Percentiles rank a stretch among this genome's conserved stretches.
Evolutionary conservation across 441 rosid species (phyloP).

Genomic region (Pelargonium hybrid): DNA sequence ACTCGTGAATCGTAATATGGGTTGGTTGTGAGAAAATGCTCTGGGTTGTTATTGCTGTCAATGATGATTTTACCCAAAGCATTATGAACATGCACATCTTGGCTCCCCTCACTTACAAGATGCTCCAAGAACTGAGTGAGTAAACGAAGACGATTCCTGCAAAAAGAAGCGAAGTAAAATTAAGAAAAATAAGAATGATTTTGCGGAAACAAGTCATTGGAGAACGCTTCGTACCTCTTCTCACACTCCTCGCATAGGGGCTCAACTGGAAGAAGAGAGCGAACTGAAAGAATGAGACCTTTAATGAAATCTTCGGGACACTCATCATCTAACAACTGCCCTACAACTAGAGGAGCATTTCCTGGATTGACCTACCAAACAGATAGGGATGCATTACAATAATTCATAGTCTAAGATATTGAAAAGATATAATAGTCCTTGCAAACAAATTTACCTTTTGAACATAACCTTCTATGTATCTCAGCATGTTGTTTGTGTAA

Average conservation of each 20-base stretch:
- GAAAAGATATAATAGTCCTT: neutral
- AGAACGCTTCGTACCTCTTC: constrained; percentile 48
- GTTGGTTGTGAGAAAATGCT: constrained; percentile 96
- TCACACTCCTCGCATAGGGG: constrained; percentile 98
- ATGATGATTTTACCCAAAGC: constrained; percentile 98
- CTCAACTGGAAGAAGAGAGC: constrained; percentile 97
- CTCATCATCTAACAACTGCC: constrained; percentile 88
- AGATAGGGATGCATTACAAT: neutral
- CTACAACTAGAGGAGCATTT: constrained; percentile 87
- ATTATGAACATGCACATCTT: constrained; percentile 98
- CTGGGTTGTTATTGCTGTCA: constrained; percentile 97
- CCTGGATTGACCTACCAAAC: constrained; percentile 67
- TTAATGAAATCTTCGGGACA: constrained; percentile 91
- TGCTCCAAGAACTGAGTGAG: constrained; percentile 99
- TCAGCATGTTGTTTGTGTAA: constrained; percentile 93
- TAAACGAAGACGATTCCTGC: constrained; percentile 95
- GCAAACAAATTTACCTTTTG: constrained; percentile 56
- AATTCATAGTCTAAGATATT: neutral
- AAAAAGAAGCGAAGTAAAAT: constrained; percentile 16
- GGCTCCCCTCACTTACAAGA: constrained; percentile 99
- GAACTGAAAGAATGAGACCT: constrained; percentile 90
- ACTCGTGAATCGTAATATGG: constrained; percentile 96
- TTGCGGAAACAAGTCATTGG: neutral
- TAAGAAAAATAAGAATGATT: neutral
- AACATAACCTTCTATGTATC: constrained; percentile 96